phyloP scores from a whole-genome alignment of 192 early-diverging fungal species.

The Coemansia sp. region DNA sequence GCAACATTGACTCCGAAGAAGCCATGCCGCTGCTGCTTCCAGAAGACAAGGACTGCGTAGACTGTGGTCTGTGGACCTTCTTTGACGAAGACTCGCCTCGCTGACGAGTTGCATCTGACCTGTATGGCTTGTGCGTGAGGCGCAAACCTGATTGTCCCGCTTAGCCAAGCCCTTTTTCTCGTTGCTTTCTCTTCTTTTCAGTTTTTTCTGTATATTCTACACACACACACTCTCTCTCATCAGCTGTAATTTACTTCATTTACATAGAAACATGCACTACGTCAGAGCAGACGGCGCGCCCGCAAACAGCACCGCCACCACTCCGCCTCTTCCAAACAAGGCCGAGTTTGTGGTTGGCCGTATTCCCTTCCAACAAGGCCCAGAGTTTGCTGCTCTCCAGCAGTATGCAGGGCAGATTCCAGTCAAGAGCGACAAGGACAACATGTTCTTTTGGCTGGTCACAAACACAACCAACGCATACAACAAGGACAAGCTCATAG shows the following conservation, averaged over 20 bases:
- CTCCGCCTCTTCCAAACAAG: constrained; percentile 8
- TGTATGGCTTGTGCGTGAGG: neutral
- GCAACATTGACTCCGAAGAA: constrained; percentile 31
- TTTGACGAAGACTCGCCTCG: constrained; percentile 47
- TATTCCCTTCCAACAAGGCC: constrained; percentile 40
- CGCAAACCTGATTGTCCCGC: neutral
- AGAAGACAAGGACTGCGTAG: constrained; percentile 60
- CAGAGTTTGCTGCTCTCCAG: constrained; percentile 23
- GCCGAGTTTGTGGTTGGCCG: constrained; percentile 17
- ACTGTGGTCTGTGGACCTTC: constrained; percentile 81
- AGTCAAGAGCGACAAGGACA: constrained; percentile 24
- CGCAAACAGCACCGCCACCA: constrained; percentile 4
- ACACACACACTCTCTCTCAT: too few relatives aligned
- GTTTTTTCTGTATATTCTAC: neutral
- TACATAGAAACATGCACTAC: neutral
- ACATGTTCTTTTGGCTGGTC: constrained; percentile 56
- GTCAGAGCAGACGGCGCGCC: neutral
- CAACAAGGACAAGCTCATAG: constrained; percentile 51
- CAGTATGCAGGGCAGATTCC: constrained; percentile 51
- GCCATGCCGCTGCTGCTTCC: constrained; percentile 27
- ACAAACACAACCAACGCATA: constrained; percentile 48
- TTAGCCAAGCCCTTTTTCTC: neutral
- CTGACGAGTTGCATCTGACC: neutral
- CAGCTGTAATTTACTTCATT: neutral
- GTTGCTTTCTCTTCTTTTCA: neutral